phyloP scores from a whole-genome alignment of 2,329 filamentous ascomycete species.

The Trichoderma sp. region DNA sequence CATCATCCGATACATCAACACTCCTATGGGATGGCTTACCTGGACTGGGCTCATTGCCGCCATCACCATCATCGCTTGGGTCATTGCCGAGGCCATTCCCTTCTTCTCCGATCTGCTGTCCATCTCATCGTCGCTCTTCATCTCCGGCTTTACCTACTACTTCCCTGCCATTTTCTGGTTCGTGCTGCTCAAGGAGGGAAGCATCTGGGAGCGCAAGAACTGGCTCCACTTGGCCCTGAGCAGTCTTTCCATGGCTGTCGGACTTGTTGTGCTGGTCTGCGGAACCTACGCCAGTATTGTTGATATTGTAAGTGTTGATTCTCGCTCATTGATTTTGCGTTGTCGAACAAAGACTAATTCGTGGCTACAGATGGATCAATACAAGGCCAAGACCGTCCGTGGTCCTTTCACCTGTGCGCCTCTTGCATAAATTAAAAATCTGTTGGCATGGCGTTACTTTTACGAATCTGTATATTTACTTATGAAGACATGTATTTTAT shows the following conservation, averaged over 20 bases:
- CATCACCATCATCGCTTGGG: slow-evolving; percentile 66
- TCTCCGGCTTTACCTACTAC: slow-evolving; percentile 47
- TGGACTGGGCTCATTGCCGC: slow-evolving; percentile 63
- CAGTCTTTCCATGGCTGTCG: slow-evolving; percentile 36
- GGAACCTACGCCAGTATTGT: slow-evolving; percentile 37
- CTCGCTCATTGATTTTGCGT: neutral
- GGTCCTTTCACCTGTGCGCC: slow-evolving; percentile 29
- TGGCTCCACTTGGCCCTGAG: slow-evolving; percentile 33
- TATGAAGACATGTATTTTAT: slow-evolving; percentile 19
- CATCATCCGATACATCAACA: slow-evolving; percentile 53
- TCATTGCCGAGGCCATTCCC: slow-evolving; percentile 73
- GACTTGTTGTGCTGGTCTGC: slow-evolving; percentile 35
- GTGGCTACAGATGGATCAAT: slow-evolving; percentile 27
- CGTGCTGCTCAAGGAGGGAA: slow-evolving; percentile 41
- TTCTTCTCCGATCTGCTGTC: slow-evolving; percentile 69
- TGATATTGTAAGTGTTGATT: slow-evolving; percentile 36
- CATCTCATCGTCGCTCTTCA: slow-evolving; percentile 53
- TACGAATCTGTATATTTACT: slow-evolving; percentile 3
- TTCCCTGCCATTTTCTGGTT: slow-evolving; percentile 48
- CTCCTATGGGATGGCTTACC: slow-evolving; percentile 50
- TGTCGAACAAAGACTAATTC: slow-evolving; percentile 18
- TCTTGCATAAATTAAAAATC: slow-evolving; percentile 8
- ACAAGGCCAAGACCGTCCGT: slow-evolving; percentile 20
- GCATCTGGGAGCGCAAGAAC: slow-evolving; percentile 36
- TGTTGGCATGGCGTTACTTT: neutral